Base-by-base conservation (phyloP, 139 green algal genomes). In the Limnomonas spitsbergensis region DNA sequence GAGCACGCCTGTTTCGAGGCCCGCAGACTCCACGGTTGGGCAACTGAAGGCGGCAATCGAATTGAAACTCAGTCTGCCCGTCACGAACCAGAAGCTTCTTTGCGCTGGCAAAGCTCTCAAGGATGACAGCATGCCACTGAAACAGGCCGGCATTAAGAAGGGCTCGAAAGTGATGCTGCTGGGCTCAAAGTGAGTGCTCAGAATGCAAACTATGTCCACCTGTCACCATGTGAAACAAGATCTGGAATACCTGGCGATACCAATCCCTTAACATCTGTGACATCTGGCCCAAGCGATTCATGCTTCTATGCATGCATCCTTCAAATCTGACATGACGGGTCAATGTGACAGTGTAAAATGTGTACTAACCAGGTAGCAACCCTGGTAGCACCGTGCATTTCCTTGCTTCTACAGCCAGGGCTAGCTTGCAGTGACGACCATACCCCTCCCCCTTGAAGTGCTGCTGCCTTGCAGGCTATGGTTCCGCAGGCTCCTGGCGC, bases 11-110 rank as follows among this genome's bases (percentile, higher is more conserved):
- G 56, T 70, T 7, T 36, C 27, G 24, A 7, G 56, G 7, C 56
- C 56, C 9, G 56, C 56, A 36, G 56, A 24, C 56, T 70, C 56
- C 9, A 70, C 56, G 4, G 29, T 70, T 38, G 29, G 4, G 24
- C 14, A 70, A 36, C 56, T 70, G 4, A 70, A 70, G 29, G 4
- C 6, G 24, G 24, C 9, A 37, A 32, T 70, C 4, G 9, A 37
- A 14, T 7, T 35, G 56, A 24, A 32, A 37, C 56, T 70, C 14
- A 31, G 68, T 4, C 80, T 91, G 0, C 87, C 87, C 0, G 56
- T 56, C 0, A 74, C 73, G 4, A 84, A 84, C 35, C 87, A 91
- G 71, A 91, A 91, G 73, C 76, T 91, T 7, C 84, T 91, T 73
- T 88, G 72, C 74, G 89, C 85, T 35, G 86, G 86, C 0, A 34